Evolutionary conservation across 768 basidiomycete genomes (phyloP).

Genomic region (Lactarius deliciosus): DNA sequence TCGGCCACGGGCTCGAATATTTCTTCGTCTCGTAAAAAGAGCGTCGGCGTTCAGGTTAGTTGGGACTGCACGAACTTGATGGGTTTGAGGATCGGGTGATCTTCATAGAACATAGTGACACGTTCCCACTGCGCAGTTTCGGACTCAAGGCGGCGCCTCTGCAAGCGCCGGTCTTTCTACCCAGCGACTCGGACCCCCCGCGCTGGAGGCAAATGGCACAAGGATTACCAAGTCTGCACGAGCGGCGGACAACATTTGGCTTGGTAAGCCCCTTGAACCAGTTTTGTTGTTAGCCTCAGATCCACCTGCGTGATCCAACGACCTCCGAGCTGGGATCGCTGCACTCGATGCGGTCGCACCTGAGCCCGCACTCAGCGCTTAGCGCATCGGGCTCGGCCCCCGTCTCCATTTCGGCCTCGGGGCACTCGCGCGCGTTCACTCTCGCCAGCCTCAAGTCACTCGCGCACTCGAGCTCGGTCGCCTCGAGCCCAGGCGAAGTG

Average conservation of each 20-base stretch:
- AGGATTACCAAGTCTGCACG: slow-evolving; percentile 34
- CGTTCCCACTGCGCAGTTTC: too few relatives aligned
- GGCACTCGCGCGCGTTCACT: slow-evolving; percentile 34
- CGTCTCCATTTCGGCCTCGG: slow-evolving; percentile 50
- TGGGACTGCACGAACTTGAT: too few relatives aligned
- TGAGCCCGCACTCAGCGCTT: slow-evolving; percentile 48
- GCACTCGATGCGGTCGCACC: slow-evolving; percentile 59
- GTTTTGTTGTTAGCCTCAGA: slow-evolving; percentile 39
- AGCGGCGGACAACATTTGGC: slow-evolving; percentile 60
- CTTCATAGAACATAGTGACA: slow-evolving; percentile 10
- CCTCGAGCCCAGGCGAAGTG: slow-evolving; percentile 34
- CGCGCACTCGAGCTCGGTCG: slow-evolving; percentile 52
- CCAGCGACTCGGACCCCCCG: not conserved
- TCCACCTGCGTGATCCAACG: slow-evolving; percentile 42
- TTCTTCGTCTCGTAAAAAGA: too few relatives aligned
- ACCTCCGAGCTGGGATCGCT: slow-evolving; percentile 66
- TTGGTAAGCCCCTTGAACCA: slow-evolving; percentile 45
- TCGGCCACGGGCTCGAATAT: too few relatives aligned
- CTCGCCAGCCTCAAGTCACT: slow-evolving; percentile 43
- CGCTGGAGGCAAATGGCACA: slow-evolving; percentile 58
- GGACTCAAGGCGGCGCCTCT: too few relatives aligned
- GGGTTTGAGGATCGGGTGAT: slow-evolving; percentile 19
- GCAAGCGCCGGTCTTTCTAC: slow-evolving; percentile 29
- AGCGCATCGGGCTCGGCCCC: slow-evolving; percentile 53
- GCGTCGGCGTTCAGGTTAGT: too few relatives aligned